phyloP scores from a whole-genome alignment of 352 stramenopile genomes.

The Peronospora farinosa region DNA sequence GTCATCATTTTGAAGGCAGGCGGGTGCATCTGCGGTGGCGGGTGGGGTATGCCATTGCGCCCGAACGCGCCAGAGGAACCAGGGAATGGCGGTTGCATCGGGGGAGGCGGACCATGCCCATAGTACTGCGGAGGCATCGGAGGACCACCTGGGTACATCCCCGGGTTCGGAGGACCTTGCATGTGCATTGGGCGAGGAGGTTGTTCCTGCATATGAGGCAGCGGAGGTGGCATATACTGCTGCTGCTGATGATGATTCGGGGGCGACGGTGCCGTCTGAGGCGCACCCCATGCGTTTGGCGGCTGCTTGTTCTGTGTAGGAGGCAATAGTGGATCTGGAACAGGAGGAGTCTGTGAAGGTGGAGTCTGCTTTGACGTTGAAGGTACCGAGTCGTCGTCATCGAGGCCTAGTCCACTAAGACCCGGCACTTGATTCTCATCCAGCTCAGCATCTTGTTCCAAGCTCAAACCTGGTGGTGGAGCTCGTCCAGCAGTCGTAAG shows the following conservation, averaged over 20 bases:
- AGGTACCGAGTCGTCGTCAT: conserved; percentile 51
- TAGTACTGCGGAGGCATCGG: conserved; percentile 21
- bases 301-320: conserved; percentile 17
- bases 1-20: conserved; percentile 83
- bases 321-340: conserved; percentile 23
- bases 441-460: conserved; percentile 43
- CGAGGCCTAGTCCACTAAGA: conserved; percentile 55
- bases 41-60: conserved; percentile 15
- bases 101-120: conserved; percentile 20
- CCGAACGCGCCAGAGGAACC: conserved; percentile 20
- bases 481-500: conserved; percentile 3
- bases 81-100: conserved; percentile 26
- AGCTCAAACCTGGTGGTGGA: conserved; percentile 14
- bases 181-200: conserved; percentile 33
- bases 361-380: conserved; percentile 11
- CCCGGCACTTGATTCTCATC: conserved; percentile 66
- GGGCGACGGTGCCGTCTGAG: conserved; percentile 12
- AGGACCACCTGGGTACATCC: conserved; percentile 32
- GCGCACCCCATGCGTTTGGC: conserved; percentile 32
- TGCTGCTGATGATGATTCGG: conserved; percentile 21
- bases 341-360: conserved; percentile 19
- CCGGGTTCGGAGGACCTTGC: conserved; percentile 27
- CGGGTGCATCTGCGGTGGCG: conserved; percentile 35
- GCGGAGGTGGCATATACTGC: conserved; percentile 20
- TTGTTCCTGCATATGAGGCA: conserved; percentile 33